These are phyloP conservation scores for Trichophyton simii DNA, from an alignment of 2,329 filamentous ascomycete genomes.

Conservation along the genomic window DNA sequence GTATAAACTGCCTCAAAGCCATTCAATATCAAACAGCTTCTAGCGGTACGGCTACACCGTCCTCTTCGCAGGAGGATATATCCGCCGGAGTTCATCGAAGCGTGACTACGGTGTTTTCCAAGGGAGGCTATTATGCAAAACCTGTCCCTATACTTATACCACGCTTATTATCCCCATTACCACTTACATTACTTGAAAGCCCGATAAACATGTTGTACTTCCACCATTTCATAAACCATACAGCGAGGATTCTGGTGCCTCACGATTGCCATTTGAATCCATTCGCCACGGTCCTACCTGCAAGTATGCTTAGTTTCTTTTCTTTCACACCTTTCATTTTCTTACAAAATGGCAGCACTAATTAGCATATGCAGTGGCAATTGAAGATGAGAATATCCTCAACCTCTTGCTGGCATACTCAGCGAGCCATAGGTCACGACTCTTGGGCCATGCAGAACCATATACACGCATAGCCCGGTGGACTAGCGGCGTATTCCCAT, in stretches of 20 bases:
- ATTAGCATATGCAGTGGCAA: conserved; percentile 28
- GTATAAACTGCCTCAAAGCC: too few relatives aligned
- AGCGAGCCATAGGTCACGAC: conserved; percentile 66
- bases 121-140: conserved; percentile 56
- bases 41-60: neutral
- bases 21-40: neutral
- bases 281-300: conserved; percentile 49
- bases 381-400: conserved; percentile 47
- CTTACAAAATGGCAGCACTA: conserved; percentile 19
- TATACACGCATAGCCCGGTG: conserved; percentile 65
- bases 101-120: conserved; percentile 42
- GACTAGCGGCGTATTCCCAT: conserved; percentile 59
- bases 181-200: conserved; percentile 50
- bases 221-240: conserved; percentile 67
- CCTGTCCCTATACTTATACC: conserved; percentile 54
- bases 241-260: conserved; percentile 52
- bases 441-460: conserved; percentile 62
- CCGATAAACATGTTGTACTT: conserved; percentile 71
- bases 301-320: conserved; percentile 39
- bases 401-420: conserved; percentile 70
- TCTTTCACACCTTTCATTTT: conserved; percentile 17
- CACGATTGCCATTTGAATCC: conserved; percentile 51
- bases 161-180: conserved; percentile 44
- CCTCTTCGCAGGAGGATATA: neutral
- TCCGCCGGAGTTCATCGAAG: conserved; percentile 15